phyloP scores from a whole-genome alignment of 495 filamentous ascomycete genomes.

The Apodospora peruviana region DNA sequence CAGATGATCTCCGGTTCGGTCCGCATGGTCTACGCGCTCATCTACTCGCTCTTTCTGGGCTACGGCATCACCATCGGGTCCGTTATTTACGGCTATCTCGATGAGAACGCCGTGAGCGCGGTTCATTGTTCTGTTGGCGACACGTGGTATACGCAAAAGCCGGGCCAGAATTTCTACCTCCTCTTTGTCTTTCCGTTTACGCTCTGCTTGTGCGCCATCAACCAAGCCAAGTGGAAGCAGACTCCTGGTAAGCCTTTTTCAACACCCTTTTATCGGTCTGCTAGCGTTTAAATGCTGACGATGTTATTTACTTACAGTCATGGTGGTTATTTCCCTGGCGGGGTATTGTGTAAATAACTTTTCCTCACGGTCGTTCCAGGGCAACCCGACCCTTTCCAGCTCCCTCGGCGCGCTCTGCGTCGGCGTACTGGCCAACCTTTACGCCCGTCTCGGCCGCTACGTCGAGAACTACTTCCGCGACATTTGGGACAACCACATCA shows the following conservation, averaged over 20 bases:
- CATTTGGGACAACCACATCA: conserved; percentile 23
- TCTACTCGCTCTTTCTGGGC: conserved; percentile 93
- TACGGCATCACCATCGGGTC: conserved; percentile 96
- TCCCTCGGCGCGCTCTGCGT: conserved; percentile 83
- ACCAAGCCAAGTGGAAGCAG: conserved; percentile 87
- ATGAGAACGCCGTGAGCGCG: conserved; percentile 64
- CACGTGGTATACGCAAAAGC: conserved; percentile 43
- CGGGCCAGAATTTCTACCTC: conserved; percentile 57
- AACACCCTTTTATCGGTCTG: not conserved
- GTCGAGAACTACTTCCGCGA: conserved; percentile 24
- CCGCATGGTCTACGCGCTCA: conserved; percentile 92
- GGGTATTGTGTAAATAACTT: conserved; percentile 90
- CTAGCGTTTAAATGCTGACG: not conserved
- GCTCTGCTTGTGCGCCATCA: conserved; percentile 75
- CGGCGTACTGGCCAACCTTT: conserved; percentile 81
- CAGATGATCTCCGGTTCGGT: conserved; percentile 86
- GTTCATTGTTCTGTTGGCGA: conserved; percentile 55
- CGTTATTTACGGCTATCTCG: conserved; percentile 78
- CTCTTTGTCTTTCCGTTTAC: conserved; percentile 79
- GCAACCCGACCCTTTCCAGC: conserved; percentile 76
- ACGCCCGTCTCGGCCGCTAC: conserved; percentile 64
- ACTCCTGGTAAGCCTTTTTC: conserved; percentile 64
- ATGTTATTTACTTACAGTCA: conserved; percentile 31
- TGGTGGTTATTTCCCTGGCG: conserved; percentile 74
- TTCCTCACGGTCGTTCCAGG: conserved; percentile 61